Base-by-base conservation (phyloP, 345 rosid genomes). In the Populus euphratica region DNA sequence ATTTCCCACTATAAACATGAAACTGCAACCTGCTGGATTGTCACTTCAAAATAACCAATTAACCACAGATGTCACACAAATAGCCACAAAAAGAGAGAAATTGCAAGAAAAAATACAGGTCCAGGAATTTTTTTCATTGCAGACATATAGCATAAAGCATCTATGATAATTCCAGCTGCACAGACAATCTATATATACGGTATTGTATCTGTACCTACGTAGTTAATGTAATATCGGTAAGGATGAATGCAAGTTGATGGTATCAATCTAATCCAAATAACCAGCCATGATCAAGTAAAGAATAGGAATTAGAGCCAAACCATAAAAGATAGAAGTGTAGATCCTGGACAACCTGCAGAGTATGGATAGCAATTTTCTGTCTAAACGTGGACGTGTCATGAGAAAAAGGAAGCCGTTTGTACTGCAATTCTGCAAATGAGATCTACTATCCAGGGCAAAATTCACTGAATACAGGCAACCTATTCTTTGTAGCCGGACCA, bases 381-480 rank as follows among this genome's bases (percentile, higher is more conserved):
- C 41, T 38, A 54, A 8, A 10, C n/a, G 62, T 52, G 20, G 20
- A 20, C 23, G 23, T 20, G 59, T 52, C 59, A 52, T 52, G 59
- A 18, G 23, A 52, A 52, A 52, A 52, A 8, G 59, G 23, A 6
- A 39, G 43, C 43, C 8, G 6, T 52, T 52, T 52, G 59, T 18
- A 52, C 23, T 52, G 59, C 59, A 52, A 52, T 20, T 73, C 68
- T 12, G 67, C 43, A 74, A 33, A 59, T 35, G 67, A 50, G 66
- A 68, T 36, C 73, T 49, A 67, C 47, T 77, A 73, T 14, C 78
- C 72, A 52, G 79, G 79, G 69, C 82, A 83, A 67, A 88, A 74
- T 71, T 82, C 82, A 54, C 41, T 31, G 73, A 88, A 86, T 35
- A 62, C 84, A 2, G 81, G 86, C 82, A 86, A 59, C 80, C 92